These are phyloP conservation scores for Fusarium camptoceras DNA, from an alignment of 2,329 filamentous ascomycete species.

Conservation along the genomic window DNA sequence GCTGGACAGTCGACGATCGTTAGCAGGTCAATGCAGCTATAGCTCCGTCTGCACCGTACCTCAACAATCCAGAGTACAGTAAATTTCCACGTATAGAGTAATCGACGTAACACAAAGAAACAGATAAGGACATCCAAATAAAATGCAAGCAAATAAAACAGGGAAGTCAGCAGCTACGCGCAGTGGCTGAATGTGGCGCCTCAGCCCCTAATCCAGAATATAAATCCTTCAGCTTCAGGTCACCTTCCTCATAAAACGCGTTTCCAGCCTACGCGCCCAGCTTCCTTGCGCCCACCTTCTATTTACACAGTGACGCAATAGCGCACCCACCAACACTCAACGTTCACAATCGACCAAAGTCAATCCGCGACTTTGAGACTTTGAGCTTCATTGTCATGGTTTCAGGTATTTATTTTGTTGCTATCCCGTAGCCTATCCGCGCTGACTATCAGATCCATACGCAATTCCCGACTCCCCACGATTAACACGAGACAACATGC, in stretches of 20 bases:
- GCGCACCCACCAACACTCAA: slow-evolving; percentile 10
- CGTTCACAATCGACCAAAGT: slow-evolving; percentile 11
- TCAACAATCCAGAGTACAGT: not conserved
- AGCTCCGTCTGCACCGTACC: not conserved
- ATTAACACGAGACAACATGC: slow-evolving; percentile 22
- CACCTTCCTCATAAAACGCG: slow-evolving; percentile 26
- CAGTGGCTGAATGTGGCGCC: slow-evolving; percentile 37
- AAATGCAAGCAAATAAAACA: not conserved
- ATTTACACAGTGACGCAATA: slow-evolving; percentile 41
- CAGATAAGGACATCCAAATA: not conserved
- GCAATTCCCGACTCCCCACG: slow-evolving; percentile 39
- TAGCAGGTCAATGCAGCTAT: not conserved
- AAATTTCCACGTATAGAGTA: not conserved
- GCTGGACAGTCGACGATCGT: not conserved
- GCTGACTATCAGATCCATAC: slow-evolving; percentile 42
- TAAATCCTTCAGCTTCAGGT: not conserved
- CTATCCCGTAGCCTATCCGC: not conserved
- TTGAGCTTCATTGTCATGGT: slow-evolving; percentile 15
- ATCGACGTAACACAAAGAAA: not conserved
- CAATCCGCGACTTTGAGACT: slow-evolving; percentile 19
- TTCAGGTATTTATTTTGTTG: slow-evolving; percentile 25
- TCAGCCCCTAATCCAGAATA: slow-evolving; percentile 23
- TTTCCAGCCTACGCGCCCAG: slow-evolving; percentile 35
- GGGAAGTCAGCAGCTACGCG: slow-evolving; percentile 11
- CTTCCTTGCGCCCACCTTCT: slow-evolving; percentile 37